Conservation (phyloP, 2,329 filamentous ascomycete genomes). For the Chaetomiaceae sp. region DNA sequence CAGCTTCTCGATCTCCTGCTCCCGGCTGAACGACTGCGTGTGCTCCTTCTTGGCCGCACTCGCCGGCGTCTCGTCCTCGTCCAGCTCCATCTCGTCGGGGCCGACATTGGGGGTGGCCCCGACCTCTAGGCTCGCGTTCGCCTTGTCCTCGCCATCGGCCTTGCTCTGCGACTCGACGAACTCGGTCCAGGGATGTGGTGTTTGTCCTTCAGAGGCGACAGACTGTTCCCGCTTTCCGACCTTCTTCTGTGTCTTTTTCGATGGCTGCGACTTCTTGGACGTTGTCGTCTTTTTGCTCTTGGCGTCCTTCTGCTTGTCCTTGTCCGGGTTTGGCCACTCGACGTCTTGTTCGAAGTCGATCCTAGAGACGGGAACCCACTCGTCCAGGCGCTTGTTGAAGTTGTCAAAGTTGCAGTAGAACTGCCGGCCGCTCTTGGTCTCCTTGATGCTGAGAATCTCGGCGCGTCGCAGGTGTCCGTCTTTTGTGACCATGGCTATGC, state of each 20-base stretch:
- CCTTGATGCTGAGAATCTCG: conserved; percentile 92
- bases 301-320: conserved; percentile 67
- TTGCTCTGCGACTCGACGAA: conserved; percentile 46
- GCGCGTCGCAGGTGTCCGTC: conserved; percentile 86
- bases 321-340: conserved; percentile 92
- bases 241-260: conserved; percentile 57
- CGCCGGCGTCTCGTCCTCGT: conserved; percentile 44
- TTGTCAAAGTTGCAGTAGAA: conserved; percentile 98
- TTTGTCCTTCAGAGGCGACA: conserved; percentile 48
- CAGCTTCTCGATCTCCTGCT: conserved; percentile 94
- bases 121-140: conserved; percentile 40
- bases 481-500: conserved; percentile 58
- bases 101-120: conserved; percentile 42
- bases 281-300: conserved; percentile 65
- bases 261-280: conserved; percentile 50
- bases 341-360: conserved; percentile 88
- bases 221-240: conserved; percentile 53
- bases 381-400: conserved; percentile 82
- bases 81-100: conserved; percentile 51
- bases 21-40: conserved; percentile 62
- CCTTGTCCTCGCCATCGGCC: conserved; percentile 44
- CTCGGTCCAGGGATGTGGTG: conserved; percentile 52
- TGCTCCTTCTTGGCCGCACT: conserved; percentile 37
- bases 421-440: conserved; percentile 79
- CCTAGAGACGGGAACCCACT: conserved; percentile 81